A percentile compares a stretch with the other conserved stretches of the same genome.
Evolutionary conservation across 768 basidiomycete species (phyloP).

Genomic region (Calocera viscosa): DNA sequence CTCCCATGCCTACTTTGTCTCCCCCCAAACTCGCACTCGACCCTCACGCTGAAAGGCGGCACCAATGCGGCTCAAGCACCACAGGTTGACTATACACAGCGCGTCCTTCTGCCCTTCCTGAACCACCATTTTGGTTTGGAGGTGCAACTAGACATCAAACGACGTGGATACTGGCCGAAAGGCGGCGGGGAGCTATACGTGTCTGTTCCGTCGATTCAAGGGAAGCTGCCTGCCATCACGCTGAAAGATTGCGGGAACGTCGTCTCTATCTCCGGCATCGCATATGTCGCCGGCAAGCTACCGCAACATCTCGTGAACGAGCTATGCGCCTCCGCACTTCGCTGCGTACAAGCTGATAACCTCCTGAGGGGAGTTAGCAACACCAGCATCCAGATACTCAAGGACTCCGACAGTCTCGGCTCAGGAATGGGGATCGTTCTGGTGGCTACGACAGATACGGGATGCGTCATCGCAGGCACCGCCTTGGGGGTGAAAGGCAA

Average conservation of each 20-base stretch:
- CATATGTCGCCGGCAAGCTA: constrained; percentile 52
- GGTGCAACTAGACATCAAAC: constrained; percentile 37
- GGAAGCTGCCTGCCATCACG: constrained; percentile 36
- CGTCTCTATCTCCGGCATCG: constrained; percentile 39
- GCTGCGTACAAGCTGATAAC: constrained; percentile 34
- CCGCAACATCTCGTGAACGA: constrained; percentile 41
- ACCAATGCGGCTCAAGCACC: constrained; percentile 62
- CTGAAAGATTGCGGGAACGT: constrained; percentile 49
- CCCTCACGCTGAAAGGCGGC: constrained; percentile 49
- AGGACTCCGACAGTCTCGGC: constrained; percentile 30
- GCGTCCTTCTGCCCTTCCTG: constrained; percentile 59
- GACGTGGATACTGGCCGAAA: constrained; percentile 59
- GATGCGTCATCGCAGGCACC: constrained; percentile 57
- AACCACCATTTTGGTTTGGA: constrained; percentile 40
- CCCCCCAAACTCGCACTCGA: constrained; percentile 28
- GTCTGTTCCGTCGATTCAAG: constrained; percentile 26
- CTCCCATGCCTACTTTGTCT: constrained; percentile 57
- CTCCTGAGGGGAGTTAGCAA: constrained; percentile 28
- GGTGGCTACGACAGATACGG: constrained; percentile 60
- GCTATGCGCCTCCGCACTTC: constrained; percentile 45
- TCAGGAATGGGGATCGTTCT: constrained; percentile 56
- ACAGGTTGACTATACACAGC: constrained; percentile 58
- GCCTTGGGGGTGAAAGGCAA: constrained; percentile 46
- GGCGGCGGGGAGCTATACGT: constrained; percentile 55
- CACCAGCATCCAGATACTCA: constrained; percentile 26